Percentiles rank a stretch among this genome's conserved stretches.
phyloP scores from a whole-genome alignment of 225 moss, liverwort and hornwort genomes.

The Polytrichum formosum region DNA sequence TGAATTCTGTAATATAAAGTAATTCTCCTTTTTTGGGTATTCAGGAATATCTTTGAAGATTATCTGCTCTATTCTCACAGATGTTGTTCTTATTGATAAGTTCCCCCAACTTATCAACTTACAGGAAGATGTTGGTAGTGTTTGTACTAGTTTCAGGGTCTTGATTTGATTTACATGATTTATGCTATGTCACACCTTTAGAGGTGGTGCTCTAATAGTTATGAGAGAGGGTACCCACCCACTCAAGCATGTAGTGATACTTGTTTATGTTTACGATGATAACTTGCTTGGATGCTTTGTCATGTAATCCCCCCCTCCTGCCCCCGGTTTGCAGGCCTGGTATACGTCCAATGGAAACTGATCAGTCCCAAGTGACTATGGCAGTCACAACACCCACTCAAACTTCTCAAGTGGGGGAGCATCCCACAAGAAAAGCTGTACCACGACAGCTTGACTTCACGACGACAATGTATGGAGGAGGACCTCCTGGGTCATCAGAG shows the following conservation, averaged over 20 bases:
- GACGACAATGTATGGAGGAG: slow-evolving; percentile 48
- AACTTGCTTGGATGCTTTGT: no score
- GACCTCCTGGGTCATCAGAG: slow-evolving; percentile 37
- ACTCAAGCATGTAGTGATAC: no score
- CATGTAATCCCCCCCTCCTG: no score
- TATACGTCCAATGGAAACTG: slow-evolving; percentile 24
- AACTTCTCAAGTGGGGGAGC: slow-evolving; percentile 38
- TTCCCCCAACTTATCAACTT: no score
- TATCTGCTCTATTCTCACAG: neutral
- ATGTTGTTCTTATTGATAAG: no score
- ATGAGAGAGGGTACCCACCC: no score
- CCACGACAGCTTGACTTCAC: slow-evolving; percentile 61
- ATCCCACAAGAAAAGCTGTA: slow-evolving; percentile 50
- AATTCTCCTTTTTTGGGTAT: neutral
- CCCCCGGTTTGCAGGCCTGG: slow-evolving; percentile 28
- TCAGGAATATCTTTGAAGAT: slow-evolving; percentile 3
- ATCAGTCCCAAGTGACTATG: slow-evolving; percentile 19
- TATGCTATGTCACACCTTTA: no score
- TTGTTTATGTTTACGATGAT: no score
- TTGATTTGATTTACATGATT: no score
- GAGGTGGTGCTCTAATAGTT: no score
- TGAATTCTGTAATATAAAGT: neutral
- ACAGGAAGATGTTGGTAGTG: neutral
- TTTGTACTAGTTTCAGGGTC: neutral
- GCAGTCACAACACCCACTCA: slow-evolving; percentile 30